These are phyloP conservation scores for Melampsora americana DNA, from an alignment of 1,284 basidiomycete genomes.

Conservation along the genomic window DNA sequence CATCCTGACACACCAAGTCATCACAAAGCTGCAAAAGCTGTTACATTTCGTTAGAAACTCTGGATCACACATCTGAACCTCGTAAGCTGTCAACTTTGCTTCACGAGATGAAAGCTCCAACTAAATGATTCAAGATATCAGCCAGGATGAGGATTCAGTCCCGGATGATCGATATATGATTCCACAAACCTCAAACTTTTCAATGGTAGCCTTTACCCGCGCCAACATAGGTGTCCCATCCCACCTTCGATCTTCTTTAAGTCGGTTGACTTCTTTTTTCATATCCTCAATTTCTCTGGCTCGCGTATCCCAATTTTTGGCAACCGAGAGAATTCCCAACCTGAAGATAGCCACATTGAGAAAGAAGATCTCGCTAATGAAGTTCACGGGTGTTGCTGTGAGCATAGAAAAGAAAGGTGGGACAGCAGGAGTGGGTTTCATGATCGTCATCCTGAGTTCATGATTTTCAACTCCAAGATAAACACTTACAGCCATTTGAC, in stretches of 20 bases:
- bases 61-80: conserved; percentile 81
- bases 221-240: conserved; percentile 59
- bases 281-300: conserved; percentile 72
- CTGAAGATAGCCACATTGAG: conserved; percentile 78
- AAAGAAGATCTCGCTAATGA: conserved; percentile 94
- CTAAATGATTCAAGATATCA: conserved; percentile 36
- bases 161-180: conserved; percentile 8
- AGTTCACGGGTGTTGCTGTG: conserved; percentile 64
- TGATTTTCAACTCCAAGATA: not conserved
- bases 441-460: not conserved
- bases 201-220: conserved; percentile 23
- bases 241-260: conserved; percentile 73
- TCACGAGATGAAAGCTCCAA: conserved; percentile 48
- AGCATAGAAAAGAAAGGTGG: not conserved
- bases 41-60: conserved; percentile 76
- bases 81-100: conserved; percentile 67
- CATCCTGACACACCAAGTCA: conserved; percentile 88
- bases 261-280: conserved; percentile 70
- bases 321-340: conserved; percentile 75
- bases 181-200: conserved; percentile 35
- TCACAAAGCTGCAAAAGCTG: conserved; percentile 80
- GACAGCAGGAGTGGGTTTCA: not conserved
- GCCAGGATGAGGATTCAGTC: not conserved
- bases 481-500: not conserved
- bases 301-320: conserved; percentile 68